A percentile compares a stretch with the other conserved stretches of the same genome.
phyloP scores from a whole-genome alignment of 2,329 filamentous ascomycete species.

The Cladosporium oxysporum region DNA sequence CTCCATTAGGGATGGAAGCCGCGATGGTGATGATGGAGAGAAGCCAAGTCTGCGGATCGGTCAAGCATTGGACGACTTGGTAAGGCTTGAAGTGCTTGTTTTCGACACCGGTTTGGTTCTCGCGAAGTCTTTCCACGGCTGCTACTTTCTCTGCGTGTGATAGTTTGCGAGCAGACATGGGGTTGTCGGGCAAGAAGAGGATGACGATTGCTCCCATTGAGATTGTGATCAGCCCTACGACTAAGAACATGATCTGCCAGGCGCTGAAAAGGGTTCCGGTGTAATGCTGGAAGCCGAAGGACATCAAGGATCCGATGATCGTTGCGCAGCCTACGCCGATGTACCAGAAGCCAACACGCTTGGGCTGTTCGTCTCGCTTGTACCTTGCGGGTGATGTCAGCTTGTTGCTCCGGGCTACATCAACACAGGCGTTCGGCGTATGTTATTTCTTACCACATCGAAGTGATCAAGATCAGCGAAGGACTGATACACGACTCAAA shows the following conservation, averaged over 20 bases:
- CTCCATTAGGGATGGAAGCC: slow-evolving; percentile 60
- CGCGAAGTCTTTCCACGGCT: slow-evolving; percentile 55
- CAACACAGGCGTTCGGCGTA: no score
- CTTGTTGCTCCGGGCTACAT: not conserved
- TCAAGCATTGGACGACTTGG: slow-evolving; percentile 55
- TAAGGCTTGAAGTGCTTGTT: slow-evolving; percentile 53
- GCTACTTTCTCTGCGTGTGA: slow-evolving; percentile 57
- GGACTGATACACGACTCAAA: slow-evolving; percentile 57
- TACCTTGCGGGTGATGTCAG: slow-evolving; percentile 9
- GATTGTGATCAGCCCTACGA: slow-evolving; percentile 47
- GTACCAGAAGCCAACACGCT: slow-evolving; percentile 23
- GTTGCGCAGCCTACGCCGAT: slow-evolving; percentile 22
- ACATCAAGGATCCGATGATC: slow-evolving; percentile 42
- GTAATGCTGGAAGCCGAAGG: slow-evolving; percentile 38
- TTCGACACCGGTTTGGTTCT: slow-evolving; percentile 46
- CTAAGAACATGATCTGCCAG: slow-evolving; percentile 33
- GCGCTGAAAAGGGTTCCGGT: slow-evolving; percentile 15
- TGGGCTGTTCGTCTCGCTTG: slow-evolving; percentile 23
- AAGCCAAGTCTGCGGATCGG: slow-evolving; percentile 61
- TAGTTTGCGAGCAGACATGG: slow-evolving; percentile 60
- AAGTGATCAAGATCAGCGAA: slow-evolving; percentile 54
- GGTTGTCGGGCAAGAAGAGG: slow-evolving; percentile 64
- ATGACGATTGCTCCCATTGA: slow-evolving; percentile 54
- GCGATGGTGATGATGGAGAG: slow-evolving; percentile 50
- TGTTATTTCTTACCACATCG: slow-evolving; percentile 44